Conservation (phyloP, 768 basidiomycete genomes). For the Suillus placidus region DNA sequence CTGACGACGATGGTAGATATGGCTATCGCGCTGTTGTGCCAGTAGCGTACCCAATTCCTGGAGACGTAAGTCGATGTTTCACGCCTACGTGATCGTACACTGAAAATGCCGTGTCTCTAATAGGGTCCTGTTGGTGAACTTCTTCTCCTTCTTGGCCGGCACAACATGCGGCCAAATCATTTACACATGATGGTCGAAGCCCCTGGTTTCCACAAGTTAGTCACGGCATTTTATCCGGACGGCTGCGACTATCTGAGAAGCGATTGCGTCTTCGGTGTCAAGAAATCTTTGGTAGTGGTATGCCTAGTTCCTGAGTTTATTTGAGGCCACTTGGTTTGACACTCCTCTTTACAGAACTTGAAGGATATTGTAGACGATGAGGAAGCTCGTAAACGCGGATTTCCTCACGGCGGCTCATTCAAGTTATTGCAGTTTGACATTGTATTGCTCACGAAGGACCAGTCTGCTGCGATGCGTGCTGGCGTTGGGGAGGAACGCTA, state of each 20-base stretch:
- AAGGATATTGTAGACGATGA: conserved; percentile 54
- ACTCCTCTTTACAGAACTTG: conserved; percentile 43
- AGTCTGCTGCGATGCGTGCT: conserved; percentile 37
- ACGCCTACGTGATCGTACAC: conserved; percentile 8
- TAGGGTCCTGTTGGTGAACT: conserved; percentile 74
- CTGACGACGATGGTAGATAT: conserved; percentile 64
- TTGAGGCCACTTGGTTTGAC: conserved; percentile 5
- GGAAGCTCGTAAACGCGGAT: conserved; percentile 55
- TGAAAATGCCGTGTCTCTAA: conserved; percentile 14
- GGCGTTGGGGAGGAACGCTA: conserved; percentile 18
- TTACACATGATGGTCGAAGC: conserved; percentile 76
- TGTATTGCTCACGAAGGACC: conserved; percentile 44
- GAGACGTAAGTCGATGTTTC: conserved; percentile 47
- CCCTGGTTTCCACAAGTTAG: conserved; percentile 70
- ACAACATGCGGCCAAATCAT: conserved; percentile 80
- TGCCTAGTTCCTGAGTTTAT: conserved; percentile 24
- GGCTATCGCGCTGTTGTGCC: conserved; percentile 74
- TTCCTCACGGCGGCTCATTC: conserved; percentile 48
- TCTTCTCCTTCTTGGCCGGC: conserved; percentile 58
- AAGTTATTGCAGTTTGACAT: conserved; percentile 51
- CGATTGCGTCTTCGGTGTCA: conserved; percentile 84
- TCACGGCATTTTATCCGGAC: conserved; percentile 75
- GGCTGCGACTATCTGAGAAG: conserved; percentile 67
- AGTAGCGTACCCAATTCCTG: conserved; percentile 73
- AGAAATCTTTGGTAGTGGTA: conserved; percentile 76